Evolutionary conservation across 129 eudicot genomes (phyloP).

Genomic region (Lactuca saligna): DNA sequence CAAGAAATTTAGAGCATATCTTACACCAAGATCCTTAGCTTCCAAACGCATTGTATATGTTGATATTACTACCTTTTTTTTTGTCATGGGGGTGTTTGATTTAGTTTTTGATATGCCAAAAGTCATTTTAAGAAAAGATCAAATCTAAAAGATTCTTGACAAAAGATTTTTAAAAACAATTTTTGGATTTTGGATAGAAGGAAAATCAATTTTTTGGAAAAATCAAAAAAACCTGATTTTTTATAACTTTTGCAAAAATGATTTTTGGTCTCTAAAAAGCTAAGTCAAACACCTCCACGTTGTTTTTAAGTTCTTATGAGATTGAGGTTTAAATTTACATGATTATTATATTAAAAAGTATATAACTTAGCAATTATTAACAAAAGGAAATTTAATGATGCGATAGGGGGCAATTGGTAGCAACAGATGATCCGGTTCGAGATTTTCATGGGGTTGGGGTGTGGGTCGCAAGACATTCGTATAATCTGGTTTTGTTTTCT

Average conservation of each 20-base stretch:
- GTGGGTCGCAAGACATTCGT: slow-evolving; percentile 34
- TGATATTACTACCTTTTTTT: background rate
- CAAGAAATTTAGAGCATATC: too few species aligned
- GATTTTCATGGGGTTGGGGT: background rate
- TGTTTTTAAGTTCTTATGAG: background rate
- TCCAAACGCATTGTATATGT: background rate
- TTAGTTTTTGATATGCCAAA: too few species aligned
- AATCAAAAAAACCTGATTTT: too few species aligned
- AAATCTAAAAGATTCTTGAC: too few species aligned
- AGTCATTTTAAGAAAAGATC: too few species aligned
- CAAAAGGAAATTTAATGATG: background rate
- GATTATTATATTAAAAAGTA: background rate
- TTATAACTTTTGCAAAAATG: too few species aligned
- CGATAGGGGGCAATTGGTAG: slow-evolving; percentile 2
- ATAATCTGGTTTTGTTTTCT: slow-evolving; percentile 26
- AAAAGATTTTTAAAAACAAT: too few species aligned
- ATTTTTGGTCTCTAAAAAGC: too few species aligned
- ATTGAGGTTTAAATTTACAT: background rate
- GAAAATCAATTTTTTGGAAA: too few species aligned
- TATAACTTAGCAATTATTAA: background rate
- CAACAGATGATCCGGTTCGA: slow-evolving; percentile 11
- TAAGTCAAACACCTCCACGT: too few species aligned
- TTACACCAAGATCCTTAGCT: background rate
- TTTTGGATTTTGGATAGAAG: too few species aligned
- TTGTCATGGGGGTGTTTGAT: too few species aligned